Conservation (phyloP, 2,329 filamentous ascomycete species). For the Zymoseptoria pseudotritici region DNA sequence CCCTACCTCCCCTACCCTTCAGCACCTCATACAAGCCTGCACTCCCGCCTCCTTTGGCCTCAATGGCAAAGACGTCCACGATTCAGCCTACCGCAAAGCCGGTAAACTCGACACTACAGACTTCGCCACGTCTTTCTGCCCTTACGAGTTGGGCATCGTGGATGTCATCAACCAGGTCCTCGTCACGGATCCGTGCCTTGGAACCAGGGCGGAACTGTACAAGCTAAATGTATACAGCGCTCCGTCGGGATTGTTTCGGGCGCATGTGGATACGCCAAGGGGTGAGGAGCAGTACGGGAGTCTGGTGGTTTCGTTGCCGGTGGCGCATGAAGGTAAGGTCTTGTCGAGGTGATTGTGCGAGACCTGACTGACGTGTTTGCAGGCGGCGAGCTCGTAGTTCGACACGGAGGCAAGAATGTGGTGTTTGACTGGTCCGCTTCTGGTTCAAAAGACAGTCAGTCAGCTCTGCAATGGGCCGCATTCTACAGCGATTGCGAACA, state of each 20-base stretch:
- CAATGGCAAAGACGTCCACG: conserved; percentile 40
- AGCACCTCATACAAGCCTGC: conserved; percentile 12
- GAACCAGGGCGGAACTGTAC: conserved; percentile 47
- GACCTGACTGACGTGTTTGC: background rate
- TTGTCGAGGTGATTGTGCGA: background rate
- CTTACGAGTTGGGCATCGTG: conserved; percentile 46
- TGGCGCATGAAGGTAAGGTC: conserved; percentile 1
- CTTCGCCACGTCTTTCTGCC: conserved; percentile 44
- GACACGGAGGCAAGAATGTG: conserved; percentile 9
- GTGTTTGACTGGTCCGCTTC: conserved; percentile 37
- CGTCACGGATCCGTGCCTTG: conserved; percentile 28
- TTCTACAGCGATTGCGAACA: conserved; percentile 50
- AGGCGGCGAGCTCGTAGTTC: background rate
- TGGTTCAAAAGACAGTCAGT: background rate
- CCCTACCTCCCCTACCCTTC: background rate
- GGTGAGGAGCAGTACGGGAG: conserved; percentile 11
- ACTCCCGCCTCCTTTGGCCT: conserved; percentile 45
- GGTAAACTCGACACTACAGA: conserved; percentile 39
- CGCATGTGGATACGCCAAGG: conserved; percentile 18
- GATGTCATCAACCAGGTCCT: conserved; percentile 43
- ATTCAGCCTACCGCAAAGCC: conserved; percentile 48
- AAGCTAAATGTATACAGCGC: conserved; percentile 44
- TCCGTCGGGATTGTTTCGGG: conserved; percentile 10
- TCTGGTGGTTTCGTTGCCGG: conserved; percentile 13
- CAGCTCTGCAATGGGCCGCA: conserved; percentile 39